phyloP scores from a whole-genome alignment of 352 stramenopile species.

The Phytophthora ohioensis region DNA sequence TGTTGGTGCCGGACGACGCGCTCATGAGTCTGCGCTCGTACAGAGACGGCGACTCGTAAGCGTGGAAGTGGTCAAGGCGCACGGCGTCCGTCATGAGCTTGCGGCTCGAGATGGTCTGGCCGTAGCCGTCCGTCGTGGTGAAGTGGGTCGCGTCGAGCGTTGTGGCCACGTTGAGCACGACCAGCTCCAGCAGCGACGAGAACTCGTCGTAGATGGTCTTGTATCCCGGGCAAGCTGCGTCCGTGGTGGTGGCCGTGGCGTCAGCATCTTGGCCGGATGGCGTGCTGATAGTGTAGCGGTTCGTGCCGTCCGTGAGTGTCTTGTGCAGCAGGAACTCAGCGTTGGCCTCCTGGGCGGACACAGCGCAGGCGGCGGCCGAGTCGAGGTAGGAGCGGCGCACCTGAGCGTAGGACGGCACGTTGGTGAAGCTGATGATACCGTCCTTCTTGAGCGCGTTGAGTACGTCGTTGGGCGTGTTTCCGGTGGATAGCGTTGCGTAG shows the following conservation, averaged over 20 bases:
- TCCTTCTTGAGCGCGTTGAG: slow-evolving; percentile 66
- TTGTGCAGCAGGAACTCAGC: slow-evolving; percentile 63
- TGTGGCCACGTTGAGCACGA: slow-evolving; percentile 53
- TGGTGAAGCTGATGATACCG: slow-evolving; percentile 73
- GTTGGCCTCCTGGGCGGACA: slow-evolving; percentile 40
- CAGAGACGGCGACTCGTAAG: slow-evolving; percentile 50
- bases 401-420: slow-evolving; percentile 61
- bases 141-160: slow-evolving; percentile 57
- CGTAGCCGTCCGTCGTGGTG: slow-evolving; percentile 51
- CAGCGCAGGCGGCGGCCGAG: slow-evolving; percentile 57
- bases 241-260: slow-evolving; percentile 34
- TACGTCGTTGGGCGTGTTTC: slow-evolving; percentile 46
- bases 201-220: slow-evolving; percentile 48
- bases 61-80: slow-evolving; percentile 72
- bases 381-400: slow-evolving; percentile 58
- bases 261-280: slow-evolving; percentile 51
- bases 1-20: background rate
- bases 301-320: slow-evolving; percentile 66
- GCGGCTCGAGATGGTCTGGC: slow-evolving; percentile 44
- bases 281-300: slow-evolving; percentile 79
- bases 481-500: slow-evolving; percentile 49
- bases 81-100: slow-evolving; percentile 64
- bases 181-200: slow-evolving; percentile 53
- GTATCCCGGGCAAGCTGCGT: slow-evolving; percentile 54
- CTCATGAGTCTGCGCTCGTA: slow-evolving; percentile 30